Conservation (phyloP, 176 grass and related monocot genomes). For the Microstegium vimineum region DNA sequence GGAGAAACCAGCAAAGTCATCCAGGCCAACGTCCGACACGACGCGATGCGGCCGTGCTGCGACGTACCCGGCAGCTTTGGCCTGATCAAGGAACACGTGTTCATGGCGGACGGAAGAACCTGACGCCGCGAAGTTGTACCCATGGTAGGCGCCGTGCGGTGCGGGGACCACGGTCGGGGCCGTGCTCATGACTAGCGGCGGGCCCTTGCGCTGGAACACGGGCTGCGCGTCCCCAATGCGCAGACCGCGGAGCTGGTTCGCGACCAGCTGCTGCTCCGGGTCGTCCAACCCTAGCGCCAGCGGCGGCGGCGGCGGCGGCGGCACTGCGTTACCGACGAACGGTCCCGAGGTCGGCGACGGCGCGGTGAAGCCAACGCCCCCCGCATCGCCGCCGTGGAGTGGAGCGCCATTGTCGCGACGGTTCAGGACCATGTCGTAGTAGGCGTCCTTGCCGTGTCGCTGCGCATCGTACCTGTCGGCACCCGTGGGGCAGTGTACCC, state of each 20-base stretch:
- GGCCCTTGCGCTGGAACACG: neutral
- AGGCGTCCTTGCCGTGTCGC: conserved; percentile 9
- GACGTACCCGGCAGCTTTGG: conserved; percentile 15
- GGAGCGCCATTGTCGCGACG: conserved; percentile 30
- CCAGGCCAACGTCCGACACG: conserved; percentile 12
- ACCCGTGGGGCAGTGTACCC: neutral
- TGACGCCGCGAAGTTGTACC: conserved; percentile 24
- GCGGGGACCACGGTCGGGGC: neutral
- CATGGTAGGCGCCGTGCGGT: neutral
- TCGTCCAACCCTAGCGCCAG: neutral
- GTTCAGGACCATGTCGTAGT: conserved; percentile 19
- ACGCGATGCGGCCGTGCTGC: conserved; percentile 13
- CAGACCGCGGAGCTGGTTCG: conserved; percentile 29
- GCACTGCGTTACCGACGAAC: conserved; percentile 10
- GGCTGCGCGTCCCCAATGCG: conserved; percentile 19
- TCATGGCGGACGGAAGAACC: conserved; percentile 29
- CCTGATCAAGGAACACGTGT: conserved; percentile 16
- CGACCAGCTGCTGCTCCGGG: conserved; percentile 12
- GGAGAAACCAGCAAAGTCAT: conserved; percentile 9
- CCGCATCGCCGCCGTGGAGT: neutral
- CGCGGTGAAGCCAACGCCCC: neutral
- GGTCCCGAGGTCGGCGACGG: conserved; percentile 7
- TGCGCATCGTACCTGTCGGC: conserved; percentile 1
- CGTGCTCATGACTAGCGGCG: neutral
- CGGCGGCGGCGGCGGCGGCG: neutral